These are phyloP conservation scores for Phytophthora cryptogea DNA, from an alignment of 352 stramenopile species.

Conservation along the genomic window DNA sequence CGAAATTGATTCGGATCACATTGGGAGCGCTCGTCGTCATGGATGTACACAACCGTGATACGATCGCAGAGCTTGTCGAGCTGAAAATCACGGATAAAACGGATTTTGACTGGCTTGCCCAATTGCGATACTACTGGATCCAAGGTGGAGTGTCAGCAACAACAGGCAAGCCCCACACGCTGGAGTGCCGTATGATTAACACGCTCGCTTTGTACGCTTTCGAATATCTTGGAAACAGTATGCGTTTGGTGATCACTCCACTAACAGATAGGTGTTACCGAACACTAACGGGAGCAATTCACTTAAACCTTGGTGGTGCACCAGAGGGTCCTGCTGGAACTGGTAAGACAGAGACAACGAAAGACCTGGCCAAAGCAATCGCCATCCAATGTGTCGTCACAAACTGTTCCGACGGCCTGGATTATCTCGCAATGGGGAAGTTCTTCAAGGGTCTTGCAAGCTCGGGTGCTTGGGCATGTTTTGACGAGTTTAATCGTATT, in stretches of 20 bases:
- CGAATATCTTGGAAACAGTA: slow-evolving; percentile 93
- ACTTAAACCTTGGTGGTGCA: slow-evolving; percentile 90
- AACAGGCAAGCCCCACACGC: slow-evolving; percentile 86
- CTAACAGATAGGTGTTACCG: slow-evolving; percentile 93
- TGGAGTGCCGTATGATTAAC: slow-evolving; percentile 94
- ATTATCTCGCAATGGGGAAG: slow-evolving; percentile 94
- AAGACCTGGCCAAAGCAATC: slow-evolving; percentile 92
- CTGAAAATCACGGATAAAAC: slow-evolving; percentile 74
- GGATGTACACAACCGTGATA: slow-evolving; percentile 95
- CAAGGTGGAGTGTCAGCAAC: slow-evolving; percentile 79
- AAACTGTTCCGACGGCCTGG: slow-evolving; percentile 90
- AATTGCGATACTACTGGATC: slow-evolving; percentile 94
- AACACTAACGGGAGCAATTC: slow-evolving; percentile 91
- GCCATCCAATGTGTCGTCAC: slow-evolving; percentile 94
- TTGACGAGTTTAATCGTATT: slow-evolving; percentile 95
- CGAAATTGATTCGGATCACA: slow-evolving; percentile 92
- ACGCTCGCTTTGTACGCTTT: slow-evolving; percentile 91
- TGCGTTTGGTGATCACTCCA: slow-evolving; percentile 92
- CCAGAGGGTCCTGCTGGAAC: slow-evolving; percentile 91
- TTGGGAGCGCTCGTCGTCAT: slow-evolving; percentile 94
- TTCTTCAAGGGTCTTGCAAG: slow-evolving; percentile 94
- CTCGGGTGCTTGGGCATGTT: slow-evolving; percentile 92
- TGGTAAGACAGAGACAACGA: slow-evolving; percentile 93
- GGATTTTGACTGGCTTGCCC: slow-evolving; percentile 95
- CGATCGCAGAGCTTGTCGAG: slow-evolving; percentile 90